Percentiles rank a stretch among this genome's conserved stretches.
Conservation (phyloP, 495 filamentous ascomycete genomes). For the Rhypophila decipiens region DNA sequence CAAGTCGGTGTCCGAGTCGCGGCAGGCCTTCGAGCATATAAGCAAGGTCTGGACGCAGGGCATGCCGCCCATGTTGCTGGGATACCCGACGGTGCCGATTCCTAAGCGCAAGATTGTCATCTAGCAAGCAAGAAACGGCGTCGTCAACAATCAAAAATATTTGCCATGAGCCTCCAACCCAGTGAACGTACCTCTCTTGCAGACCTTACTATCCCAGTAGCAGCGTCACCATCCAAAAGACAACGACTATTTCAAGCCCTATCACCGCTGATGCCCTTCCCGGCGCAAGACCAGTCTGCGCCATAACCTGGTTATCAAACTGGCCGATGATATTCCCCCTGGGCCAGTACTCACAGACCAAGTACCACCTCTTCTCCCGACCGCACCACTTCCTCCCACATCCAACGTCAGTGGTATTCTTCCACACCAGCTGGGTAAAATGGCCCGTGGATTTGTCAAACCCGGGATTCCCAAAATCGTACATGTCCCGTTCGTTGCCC, state of each 20-base stretch:
- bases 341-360: slow-evolving; percentile 78
- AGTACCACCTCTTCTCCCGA: slow-evolving; percentile 55
- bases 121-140: no score
- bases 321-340: slow-evolving; percentile 64
- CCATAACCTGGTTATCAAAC: slow-evolving; percentile 46
- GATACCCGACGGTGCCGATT: background rate
- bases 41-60: background rate
- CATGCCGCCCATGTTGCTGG: background rate
- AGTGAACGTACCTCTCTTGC: no score
- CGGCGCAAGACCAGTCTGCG: slow-evolving; percentile 14
- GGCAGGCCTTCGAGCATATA: background rate
- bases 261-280: background rate
- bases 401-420: slow-evolving; percentile 59
- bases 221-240: background rate
- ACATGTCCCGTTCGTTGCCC: slow-evolving; percentile 56
- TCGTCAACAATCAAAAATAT: no score
- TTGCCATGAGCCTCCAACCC: no score
- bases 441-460: slow-evolving; percentile 68
- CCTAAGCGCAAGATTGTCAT: background rate
- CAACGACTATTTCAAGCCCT: background rate
- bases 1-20: background rate
- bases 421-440: slow-evolving; percentile 83
- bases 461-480: slow-evolving; percentile 49
- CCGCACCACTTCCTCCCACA: slow-evolving; percentile 60
- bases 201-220: no score